A percentile compares a stretch with the other conserved stretches of the same genome.
Conservation (phyloP, 2,329 filamentous ascomycete species). For the Paraconiothyrium brasiliense region DNA sequence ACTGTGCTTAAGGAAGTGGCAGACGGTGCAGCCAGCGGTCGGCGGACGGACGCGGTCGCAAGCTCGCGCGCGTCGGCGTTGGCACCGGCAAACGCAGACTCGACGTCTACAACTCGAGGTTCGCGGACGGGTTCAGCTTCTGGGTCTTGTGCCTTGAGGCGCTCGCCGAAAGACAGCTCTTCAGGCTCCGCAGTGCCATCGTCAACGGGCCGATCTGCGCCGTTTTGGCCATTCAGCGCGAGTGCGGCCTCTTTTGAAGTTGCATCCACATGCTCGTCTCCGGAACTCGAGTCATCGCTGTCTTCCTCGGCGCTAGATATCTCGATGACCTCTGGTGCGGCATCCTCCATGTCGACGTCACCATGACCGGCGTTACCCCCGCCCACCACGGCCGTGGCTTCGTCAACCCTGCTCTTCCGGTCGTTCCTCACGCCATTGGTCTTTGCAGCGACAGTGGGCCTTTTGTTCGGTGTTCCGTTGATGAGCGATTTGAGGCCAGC, state of each 20-base stretch:
- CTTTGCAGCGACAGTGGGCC: constrained; percentile 54
- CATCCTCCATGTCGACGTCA: constrained; percentile 51
- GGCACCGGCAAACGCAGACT: constrained; percentile 61
- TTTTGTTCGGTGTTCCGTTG: constrained; percentile 41
- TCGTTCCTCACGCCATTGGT: constrained; percentile 63
- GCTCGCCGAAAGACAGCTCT: constrained; percentile 85
- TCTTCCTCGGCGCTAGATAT: constrained; percentile 58
- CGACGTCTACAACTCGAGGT: constrained; percentile 74
- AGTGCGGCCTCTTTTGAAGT: constrained; percentile 35
- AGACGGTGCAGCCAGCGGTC: constrained; percentile 68
- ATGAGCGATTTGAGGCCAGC: constrained; percentile 46
- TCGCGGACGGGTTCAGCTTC: constrained; percentile 52
- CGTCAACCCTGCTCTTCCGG: constrained; percentile 64
- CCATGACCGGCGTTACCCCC: constrained; percentile 57
- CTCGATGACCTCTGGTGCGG: constrained; percentile 52
- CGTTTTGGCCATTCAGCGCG: constrained; percentile 31
- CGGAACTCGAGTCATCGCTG: constrained; percentile 45
- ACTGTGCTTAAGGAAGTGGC: constrained; percentile 88
- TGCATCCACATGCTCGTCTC: constrained; percentile 36
- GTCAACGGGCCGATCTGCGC: constrained; percentile 46
- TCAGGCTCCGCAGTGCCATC: constrained; percentile 52
- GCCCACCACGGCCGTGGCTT: constrained; percentile 65
- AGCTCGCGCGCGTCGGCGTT: constrained; percentile 58
- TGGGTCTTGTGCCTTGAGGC: constrained; percentile 74
- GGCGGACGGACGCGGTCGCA: constrained; percentile 52